Evolutionary conservation across 352 stramenopile genomes (phyloP).

Genomic region (Globisporangium canariense): DNA sequence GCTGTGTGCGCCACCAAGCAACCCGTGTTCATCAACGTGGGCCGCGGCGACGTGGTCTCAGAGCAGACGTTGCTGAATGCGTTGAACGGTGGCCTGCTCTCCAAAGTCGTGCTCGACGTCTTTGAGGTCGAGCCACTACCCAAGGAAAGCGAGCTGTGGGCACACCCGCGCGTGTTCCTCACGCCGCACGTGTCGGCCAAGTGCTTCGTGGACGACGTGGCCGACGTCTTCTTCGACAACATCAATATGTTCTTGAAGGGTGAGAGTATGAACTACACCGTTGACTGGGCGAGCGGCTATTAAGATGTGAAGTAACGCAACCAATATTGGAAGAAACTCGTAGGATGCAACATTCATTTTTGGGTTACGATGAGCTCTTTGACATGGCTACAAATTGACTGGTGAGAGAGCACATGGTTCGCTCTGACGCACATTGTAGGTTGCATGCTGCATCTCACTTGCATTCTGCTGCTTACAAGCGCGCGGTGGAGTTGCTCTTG

Average conservation of each 20-base stretch:
- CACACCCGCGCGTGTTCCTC: conserved; percentile 51
- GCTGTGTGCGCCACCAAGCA: conserved; percentile 34
- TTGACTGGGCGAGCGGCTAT: conserved; percentile 57
- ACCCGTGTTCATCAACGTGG: conserved; percentile 86
- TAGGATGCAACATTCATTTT: conserved; percentile 6
- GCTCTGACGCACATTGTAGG: not conserved
- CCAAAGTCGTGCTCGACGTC: conserved; percentile 59
- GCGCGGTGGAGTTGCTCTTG: conserved; percentile 41
- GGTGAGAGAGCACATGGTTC: not conserved
- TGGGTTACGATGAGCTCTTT: not conserved
- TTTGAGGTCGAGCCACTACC: conserved; percentile 52
- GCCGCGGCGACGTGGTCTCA: conserved; percentile 75
- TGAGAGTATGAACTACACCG: conserved; percentile 37
- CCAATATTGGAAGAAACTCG: not conserved
- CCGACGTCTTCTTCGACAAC: conserved; percentile 70
- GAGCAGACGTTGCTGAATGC: conserved; percentile 66
- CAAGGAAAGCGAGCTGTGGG: conserved; percentile 59
- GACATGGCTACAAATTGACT: not conserved
- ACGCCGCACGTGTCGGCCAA: conserved; percentile 83
- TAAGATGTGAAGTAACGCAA: conserved; percentile 16
- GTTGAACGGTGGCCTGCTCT: conserved; percentile 60
- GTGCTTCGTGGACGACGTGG: conserved; percentile 73
- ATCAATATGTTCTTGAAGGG: conserved; percentile 37
- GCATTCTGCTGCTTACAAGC: conserved; percentile 39
- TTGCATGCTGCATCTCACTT: conserved; percentile 17